Base-by-base conservation (phyloP, 2,329 filamentous ascomycete species). In the Colletotrichum melonis region DNA sequence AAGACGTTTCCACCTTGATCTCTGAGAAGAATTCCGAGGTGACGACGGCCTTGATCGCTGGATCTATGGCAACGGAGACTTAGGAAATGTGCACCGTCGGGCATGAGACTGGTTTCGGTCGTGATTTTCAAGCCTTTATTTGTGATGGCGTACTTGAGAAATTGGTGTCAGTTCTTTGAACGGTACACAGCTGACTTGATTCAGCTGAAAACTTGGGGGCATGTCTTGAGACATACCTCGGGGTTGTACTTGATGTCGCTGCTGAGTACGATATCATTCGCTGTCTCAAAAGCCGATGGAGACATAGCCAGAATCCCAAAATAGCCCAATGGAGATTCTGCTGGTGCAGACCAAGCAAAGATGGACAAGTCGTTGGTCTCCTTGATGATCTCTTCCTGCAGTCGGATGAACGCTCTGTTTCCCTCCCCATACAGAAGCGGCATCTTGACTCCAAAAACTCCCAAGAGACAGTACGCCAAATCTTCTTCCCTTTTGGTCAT, bases 401-500 rank as follows among this genome's bases (percentile, higher is more conserved):
- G 14, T 56, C 78, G 71, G 30, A 74, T 67, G 67, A 78, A 79
- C 1, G 77, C 75, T 16, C 67, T 73, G 11, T 22, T 22, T 26
- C 78, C 77, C 58, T 80, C 79, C 11, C 78, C 78, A 28, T 80
- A 80, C 2, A 77, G 67, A 12, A 78, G 60, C 2, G 77, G 74
- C 77, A 81, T 80, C 14, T 75, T 78, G 19, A 80, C 72, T 26
- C 71, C 68, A 35, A 81, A 79, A 6, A 81, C 49, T 7, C 79
- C 79, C 22, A 80, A 46, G 12, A 80, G 67, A 28, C 75, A 76
- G 52, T 80, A 80, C 1, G 77, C 77, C 5, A 73, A 52, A 67
- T 81, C 78, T 59, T 79, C 74, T 63, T 57, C 11, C 6, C 76
- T 64, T 2, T 73, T 78, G 4, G 76, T 79, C 58, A 62, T n/a